Conservation (phyloP, 768 basidiomycete species). For the Paxillus rubicundulus region DNA sequence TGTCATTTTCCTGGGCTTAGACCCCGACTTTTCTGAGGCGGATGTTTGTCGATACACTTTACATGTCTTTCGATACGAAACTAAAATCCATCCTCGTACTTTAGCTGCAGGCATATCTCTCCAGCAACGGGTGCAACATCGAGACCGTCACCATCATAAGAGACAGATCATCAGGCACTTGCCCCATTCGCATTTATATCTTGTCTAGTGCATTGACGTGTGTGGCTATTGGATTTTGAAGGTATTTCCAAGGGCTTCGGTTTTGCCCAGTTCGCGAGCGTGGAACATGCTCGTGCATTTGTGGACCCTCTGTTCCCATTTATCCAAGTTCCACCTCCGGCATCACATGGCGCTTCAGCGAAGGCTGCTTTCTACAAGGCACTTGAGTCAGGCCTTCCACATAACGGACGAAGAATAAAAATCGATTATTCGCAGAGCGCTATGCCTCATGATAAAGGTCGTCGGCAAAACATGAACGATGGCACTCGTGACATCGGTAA, state of each 20-base stretch:
- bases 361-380: conserved; percentile 71
- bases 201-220: conserved; percentile 71
- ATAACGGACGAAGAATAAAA: conserved; percentile 84
- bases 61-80: conserved; percentile 35
- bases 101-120: conserved; percentile 79
- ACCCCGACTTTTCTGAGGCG: conserved; percentile 88
- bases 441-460: conserved; percentile 64
- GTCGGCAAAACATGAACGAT: conserved; percentile 76
- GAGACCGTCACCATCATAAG: conserved; percentile 94
- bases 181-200: conserved; percentile 70
- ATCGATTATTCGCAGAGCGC: conserved; percentile 94
- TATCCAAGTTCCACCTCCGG: conserved; percentile 88
- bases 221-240: conserved; percentile 67
- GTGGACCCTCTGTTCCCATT: conserved; percentile 90
- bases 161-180: conserved; percentile 95
- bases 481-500: conserved; percentile 96
- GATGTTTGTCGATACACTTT: conserved; percentile 65
- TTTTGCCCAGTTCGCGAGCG: conserved; percentile 88
- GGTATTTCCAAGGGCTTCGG: conserved; percentile 95
- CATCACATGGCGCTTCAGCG: conserved; percentile 81
- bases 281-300: conserved; percentile 87
- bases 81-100: conserved; percentile 34
- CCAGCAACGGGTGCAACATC: conserved; percentile 67
- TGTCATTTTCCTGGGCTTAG: conserved; percentile 93
- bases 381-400: conserved; percentile 64